Conservation (phyloP, 2,329 filamentous ascomycete genomes). For the Podosphaera leucotricha region DNA sequence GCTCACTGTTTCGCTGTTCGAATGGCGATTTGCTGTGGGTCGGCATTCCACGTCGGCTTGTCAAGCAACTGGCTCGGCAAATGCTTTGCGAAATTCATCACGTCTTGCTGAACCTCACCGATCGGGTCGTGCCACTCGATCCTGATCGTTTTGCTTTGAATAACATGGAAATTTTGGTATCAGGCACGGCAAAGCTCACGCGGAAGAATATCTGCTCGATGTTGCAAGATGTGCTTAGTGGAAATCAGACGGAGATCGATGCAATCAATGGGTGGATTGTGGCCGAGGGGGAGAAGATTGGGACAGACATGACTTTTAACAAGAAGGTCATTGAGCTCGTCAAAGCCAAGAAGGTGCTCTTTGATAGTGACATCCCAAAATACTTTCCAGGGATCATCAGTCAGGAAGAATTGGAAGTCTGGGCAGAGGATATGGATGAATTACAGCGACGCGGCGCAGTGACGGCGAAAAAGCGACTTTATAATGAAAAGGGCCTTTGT, state of each 20-base stretch:
- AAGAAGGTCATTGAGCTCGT: conserved; percentile 22
- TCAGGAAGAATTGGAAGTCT: neutral
- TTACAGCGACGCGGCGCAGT: neutral
- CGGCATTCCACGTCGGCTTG: conserved; percentile 21
- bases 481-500: neutral
- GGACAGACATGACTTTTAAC: conserved; percentile 19
- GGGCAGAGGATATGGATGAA: neutral
- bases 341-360: conserved; percentile 16
- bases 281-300: conserved; percentile 7
- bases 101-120: conserved; percentile 27
- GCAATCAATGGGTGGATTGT: conserved; percentile 36
- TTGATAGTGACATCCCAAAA: conserved; percentile 13
- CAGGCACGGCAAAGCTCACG: conserved; percentile 24
- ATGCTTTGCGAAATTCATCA: conserved; percentile 52
- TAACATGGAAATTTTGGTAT: conserved; percentile 15
- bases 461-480: neutral
- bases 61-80: conserved; percentile 38
- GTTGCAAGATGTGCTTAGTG: conserved; percentile 32
- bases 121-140: neutral
- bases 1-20: conserved; percentile 47
- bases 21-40: conserved; percentile 48
- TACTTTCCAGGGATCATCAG: conserved; percentile 2
- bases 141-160: conserved; percentile 1
- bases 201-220: conserved; percentile 34
- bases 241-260: conserved; percentile 28